These are phyloP conservation scores for Suhomyces sp. DNA, from an alignment of 805 yeast species.

Conservation along the genomic window DNA sequence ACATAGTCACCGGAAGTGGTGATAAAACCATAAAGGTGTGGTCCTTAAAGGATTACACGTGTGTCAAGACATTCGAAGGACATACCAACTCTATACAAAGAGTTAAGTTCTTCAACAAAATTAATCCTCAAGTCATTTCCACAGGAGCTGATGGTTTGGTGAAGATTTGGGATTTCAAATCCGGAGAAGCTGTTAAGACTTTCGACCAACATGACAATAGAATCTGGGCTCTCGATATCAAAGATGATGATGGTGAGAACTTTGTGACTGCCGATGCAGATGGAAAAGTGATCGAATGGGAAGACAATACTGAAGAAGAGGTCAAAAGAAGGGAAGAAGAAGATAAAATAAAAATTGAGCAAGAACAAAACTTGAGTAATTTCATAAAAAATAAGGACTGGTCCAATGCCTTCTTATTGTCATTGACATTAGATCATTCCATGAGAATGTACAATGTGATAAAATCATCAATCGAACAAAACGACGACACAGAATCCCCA, in stretches of 20 bases:
- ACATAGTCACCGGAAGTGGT: conserved; percentile 82
- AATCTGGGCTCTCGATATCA: conserved; percentile 83
- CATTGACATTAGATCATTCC: conserved; percentile 86
- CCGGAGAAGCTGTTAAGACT: conserved; percentile 78
- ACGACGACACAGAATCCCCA: conserved; percentile 47
- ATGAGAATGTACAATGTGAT: conserved; percentile 81
- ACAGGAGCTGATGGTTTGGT: conserved; percentile 95
- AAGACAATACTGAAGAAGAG: conserved; percentile 78
- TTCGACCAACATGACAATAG: conserved; percentile 90
- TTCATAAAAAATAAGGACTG: conserved; percentile 72
- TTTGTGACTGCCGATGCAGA: conserved; percentile 93
- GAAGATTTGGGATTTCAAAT: conserved; percentile 79
- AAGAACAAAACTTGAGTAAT: conserved; percentile 84
- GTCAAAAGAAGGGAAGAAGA: conserved; percentile 50
- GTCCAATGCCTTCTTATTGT: conserved; percentile 84
- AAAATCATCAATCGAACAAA: conserved; percentile 54
- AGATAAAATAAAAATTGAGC: conserved; percentile 64
- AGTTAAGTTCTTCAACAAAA: conserved; percentile 63
- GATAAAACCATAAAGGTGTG: conserved; percentile 89
- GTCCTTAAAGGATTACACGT: conserved; percentile 76
- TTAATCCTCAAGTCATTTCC: conserved; percentile 63
- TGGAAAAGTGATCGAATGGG: conserved; percentile 87
- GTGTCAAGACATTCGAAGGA: conserved; percentile 85
- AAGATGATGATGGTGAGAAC: conserved; percentile 65
- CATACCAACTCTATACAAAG: conserved; percentile 91